Base-by-base conservation (phyloP, 2,329 filamentous ascomycete genomes). In the Zymoseptoria brevis region DNA sequence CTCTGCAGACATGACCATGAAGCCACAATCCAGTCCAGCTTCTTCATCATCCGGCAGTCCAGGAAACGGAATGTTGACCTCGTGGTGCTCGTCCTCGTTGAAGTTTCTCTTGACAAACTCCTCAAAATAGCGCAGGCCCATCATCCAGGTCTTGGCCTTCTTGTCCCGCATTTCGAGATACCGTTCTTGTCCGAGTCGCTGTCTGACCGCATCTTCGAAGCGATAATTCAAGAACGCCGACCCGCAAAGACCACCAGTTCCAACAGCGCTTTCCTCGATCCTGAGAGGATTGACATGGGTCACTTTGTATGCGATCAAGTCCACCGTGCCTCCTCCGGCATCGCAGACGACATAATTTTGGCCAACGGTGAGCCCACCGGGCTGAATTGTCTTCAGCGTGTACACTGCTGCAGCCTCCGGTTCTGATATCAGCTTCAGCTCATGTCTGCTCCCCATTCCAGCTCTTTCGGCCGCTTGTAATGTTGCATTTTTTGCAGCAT, bases 41-140 rank as follows among this genome's bases (percentile, higher is more conserved):
- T 86, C 86, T 73, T 90, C 86, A 60, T 92, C 87, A 66, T 93
- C 88, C 0, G 88, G 81, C 2, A 91, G 75, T 1, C 88, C 88
- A 1, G 88, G 88, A 64, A 92, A 89, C 0, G 88, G 88, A 3
- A 92, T 82, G 59, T 90, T 90, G 60, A 91, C 83, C 70, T 92
- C 88, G 26, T 57, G 64, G 55, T 67, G 66, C 54, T 85, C 81
- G 63, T 88, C 83, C 68, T 90, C 88, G 53, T 90, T 87, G 70
- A 92, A 93, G 68, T 90, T 91, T 13, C 89, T 82, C 75, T 93
- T 93, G 13, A 93, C 88, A 70, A 90, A 91, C 69, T 92, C 88
- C 68, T 93, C 89, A 72, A 90, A 93, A 69, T 90, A 91, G 57
- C 84, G 82, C 55, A 92, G 76, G 1, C 86, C 89, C 76, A 79